Base-by-base conservation (phyloP, 257 asterid genomes). In the Knoxia roxburghii region DNA sequence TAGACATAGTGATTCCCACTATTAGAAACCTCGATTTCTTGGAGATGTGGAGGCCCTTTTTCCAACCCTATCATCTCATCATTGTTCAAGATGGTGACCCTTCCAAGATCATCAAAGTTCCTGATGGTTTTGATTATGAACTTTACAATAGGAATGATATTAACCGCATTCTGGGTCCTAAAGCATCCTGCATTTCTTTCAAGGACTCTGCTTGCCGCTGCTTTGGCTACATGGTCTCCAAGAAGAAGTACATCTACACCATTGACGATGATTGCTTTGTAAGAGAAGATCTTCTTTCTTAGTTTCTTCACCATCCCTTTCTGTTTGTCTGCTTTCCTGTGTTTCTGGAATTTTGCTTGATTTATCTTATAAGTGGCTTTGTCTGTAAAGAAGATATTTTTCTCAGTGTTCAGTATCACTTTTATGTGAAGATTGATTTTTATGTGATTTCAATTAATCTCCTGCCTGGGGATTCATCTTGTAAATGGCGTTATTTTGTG, bases 211-310 rank as follows among this genome's bases (percentile, higher is more conserved):
- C 95, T 67, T 85, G 95, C 64, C 81, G 95, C 9, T 88, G 95
- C 86, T 88, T 88, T 62, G 95, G 95, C 0, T 88, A 78, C 21
- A 82, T 87, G 95, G 72, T 87, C 33, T 87, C 91, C 59, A 87
- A 85, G 83, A 85, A 87, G 87, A 87, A 87, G 81, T 87, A 87
- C 41, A 75, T 87, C 76, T 87, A 66, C 83, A 88, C 95, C 55
- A 87, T 87, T 64, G 92, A 88, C 65, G 95, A 88, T 63, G 95
- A 88, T 67, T 88, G 95, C 87, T 88, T 88, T 73, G 92, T 88
- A 80, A 85, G 61, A 7, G 7, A 3, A 46, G 41, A 29, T 27
- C 40, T n/a, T 26, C 64, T 43, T 29, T n/a, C 54, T n/a, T 3
- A 21, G 7, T 17, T 1, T 2, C 2, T 24, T 6, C 37, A 4